Evolutionary conservation across 108 stramenopile species (phyloP).

Genomic region (Cyclotella kingstonii): DNA sequence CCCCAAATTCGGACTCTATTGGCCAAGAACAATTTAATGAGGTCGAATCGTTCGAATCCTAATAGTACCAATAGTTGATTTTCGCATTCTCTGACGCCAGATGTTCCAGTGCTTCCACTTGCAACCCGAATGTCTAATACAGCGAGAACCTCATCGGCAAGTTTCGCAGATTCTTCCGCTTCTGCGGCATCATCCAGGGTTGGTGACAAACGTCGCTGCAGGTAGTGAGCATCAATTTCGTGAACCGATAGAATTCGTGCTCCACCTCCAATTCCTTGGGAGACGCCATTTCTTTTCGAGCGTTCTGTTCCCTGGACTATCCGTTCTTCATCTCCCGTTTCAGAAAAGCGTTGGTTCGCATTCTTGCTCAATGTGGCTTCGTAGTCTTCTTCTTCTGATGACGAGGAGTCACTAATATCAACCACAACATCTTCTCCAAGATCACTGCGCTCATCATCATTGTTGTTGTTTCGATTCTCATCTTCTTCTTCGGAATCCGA

Average conservation of each 20-base stretch:
- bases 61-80: conserved; percentile 92
- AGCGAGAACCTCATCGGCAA: conserved; percentile 83
- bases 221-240: conserved; percentile 96
- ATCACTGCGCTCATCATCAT: conserved; percentile 70
- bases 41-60: conserved; percentile 94
- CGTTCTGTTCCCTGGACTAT: conserved; percentile 17
- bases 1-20: conserved; percentile 91
- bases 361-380: conserved; percentile 67
- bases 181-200: conserved; percentile 78
- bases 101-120: conserved; percentile 35
- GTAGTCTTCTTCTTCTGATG: conserved; percentile 80
- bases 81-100: conserved; percentile 89
- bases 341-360: conserved; percentile 51
- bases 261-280: conserved; percentile 17
- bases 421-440: conserved; percentile 82
- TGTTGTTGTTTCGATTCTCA: conserved; percentile 45
- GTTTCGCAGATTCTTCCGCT: conserved; percentile 75
- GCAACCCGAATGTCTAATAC: conserved; percentile 57
- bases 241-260: conserved; percentile 82
- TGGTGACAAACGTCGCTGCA: conserved; percentile 87
- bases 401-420: conserved; percentile 62
- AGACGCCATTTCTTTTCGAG: conserved; percentile 5
- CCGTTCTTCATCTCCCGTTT: conserved; percentile 39
- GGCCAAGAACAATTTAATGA: conserved; percentile 88
- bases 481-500: conserved; percentile 92